A percentile compares a stretch with the other conserved stretches of the same genome.
Evolutionary conservation across 495 filamentous ascomycete genomes (phyloP).

Genomic region (Neohortaea acidophila): DNA sequence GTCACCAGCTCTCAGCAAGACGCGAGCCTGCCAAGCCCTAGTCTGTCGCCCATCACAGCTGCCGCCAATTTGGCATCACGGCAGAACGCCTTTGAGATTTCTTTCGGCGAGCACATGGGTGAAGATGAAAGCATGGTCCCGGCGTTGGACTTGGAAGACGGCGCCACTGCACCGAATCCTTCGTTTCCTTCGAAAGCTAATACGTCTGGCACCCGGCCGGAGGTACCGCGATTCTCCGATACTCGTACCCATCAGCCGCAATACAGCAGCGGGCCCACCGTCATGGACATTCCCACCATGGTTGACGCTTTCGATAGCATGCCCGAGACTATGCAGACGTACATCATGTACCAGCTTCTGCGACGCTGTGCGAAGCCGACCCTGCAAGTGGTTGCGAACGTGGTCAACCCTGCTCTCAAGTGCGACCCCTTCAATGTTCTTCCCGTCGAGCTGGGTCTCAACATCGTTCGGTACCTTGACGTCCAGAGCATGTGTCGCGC

Average conservation of each 20-base stretch:
- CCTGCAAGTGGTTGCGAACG: slow-evolving; percentile 76
- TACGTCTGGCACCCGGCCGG: too few species aligned
- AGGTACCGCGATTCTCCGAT: too few species aligned
- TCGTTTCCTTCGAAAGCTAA: slow-evolving; percentile 7
- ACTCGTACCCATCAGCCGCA: too few species aligned
- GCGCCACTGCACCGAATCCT: background rate
- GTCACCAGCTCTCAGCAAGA: slow-evolving; percentile 60
- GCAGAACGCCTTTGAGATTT: slow-evolving; percentile 13
- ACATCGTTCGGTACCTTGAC: slow-evolving; percentile 77
- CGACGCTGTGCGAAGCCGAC: slow-evolving; percentile 79
- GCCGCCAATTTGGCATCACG: slow-evolving; percentile 43
- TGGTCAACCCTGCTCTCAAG: slow-evolving; percentile 92
- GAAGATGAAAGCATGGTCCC: slow-evolving; percentile 23
- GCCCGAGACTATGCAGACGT: slow-evolving; percentile 73
- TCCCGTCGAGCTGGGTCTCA: slow-evolving; percentile 71
- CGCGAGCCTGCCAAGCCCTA: slow-evolving; percentile 85
- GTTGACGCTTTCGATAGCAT: slow-evolving; percentile 82
- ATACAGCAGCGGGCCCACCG: slow-evolving; percentile 24
- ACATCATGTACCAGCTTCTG: slow-evolving; percentile 91
- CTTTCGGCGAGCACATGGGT: slow-evolving; percentile 10
- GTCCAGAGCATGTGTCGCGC: slow-evolving; percentile 76
- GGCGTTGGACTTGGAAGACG: slow-evolving; percentile 11
- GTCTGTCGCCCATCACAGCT: slow-evolving; percentile 78
- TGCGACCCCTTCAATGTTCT: slow-evolving; percentile 78
- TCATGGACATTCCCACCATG: slow-evolving; percentile 68